Base-by-base conservation (phyloP, 208 protist genomes). In the Zelonia costaricensis region DNA sequence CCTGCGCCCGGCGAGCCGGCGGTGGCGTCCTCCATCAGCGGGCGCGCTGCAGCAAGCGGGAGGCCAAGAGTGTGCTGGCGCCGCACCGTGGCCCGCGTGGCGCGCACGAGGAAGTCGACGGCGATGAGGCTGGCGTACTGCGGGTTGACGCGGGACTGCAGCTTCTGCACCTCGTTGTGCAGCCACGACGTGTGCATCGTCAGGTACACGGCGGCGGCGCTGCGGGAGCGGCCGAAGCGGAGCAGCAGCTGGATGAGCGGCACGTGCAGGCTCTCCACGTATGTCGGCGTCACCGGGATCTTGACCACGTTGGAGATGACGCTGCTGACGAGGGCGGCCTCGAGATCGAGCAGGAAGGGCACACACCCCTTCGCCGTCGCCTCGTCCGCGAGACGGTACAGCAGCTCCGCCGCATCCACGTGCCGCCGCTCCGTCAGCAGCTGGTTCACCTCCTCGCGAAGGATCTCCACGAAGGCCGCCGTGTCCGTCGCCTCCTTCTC, bases 221-320 rank as follows among this genome's bases (percentile, higher is more conserved):
- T 88, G 42, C 73, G 73, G 9, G 74, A 62, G 30, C 80, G 69
- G 27, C 88, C 88, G 61, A 95, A 89, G 25, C 82, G 76, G 28
- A 95, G 67, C 20, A 95, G 75, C 44, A 95, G 72, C 66, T 91
- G 85, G 5, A 91, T 60, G 4, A 89, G 72, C 25, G 88, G 88
- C 28, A 95, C 74, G 60, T 95, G 88, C 38, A 89, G 48, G 56
- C 80, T 91, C 65, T 95, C 83, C 28, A 77, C 64, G 47, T 88
- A 87, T 70, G 90, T 62, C 13, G 82, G 72, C 16, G 85, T 80
- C 56, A 91, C 76, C 4, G 85, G 83, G 0, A 95, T 49, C 48
- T 71, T 48, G 18, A 73, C 56, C 22, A 92, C 45, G 44, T 80
- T 78, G 12, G 54, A 47, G 39, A 74, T 31, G 8, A 91, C 80